Base-by-base conservation (phyloP, 2,329 filamentous ascomycete species). In the Apiospora arundinis region DNA sequence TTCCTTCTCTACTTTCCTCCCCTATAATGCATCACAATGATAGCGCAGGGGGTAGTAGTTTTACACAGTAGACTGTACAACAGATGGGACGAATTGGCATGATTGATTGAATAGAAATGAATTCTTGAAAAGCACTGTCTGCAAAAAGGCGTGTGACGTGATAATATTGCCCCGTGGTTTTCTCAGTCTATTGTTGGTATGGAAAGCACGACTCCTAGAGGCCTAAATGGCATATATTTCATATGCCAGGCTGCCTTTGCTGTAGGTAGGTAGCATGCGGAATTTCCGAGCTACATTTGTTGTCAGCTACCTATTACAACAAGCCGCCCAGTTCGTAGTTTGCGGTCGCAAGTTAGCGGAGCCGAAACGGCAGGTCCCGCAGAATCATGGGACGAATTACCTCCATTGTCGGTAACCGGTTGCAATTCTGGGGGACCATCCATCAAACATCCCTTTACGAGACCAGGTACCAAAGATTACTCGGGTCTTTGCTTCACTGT, bases 1-100 rank as follows among this genome's bases (percentile, higher is more conserved):
- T 67, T 56, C 46, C 67, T 49, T 37, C 46, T 69, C 67, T 69
- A 70, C 72, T 68, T 52, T 67, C 45, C 67, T 75, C 70, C 71
- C 72, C 72, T 71, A 73, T 76, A 74, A 74, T 73, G 76, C 75
- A 75, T 76, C 71, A 70, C 70, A 71, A 71, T 72, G 72, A 72
- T 46, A 70, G 69, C 45, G 52, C 25, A 70, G 69, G 72, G 70
- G 70, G 21, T 65, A 74, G 73, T 72, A 73, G 73, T 75, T 60
- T 60, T 71, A 72, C 72, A 71, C 72, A 72, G 76, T 76, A 76
- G 74, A 77, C 76, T 78, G 76, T 77, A 78, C 73, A 77, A 77
- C 76, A 77, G 75, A 71, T 68, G 72, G 72, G 73, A 76, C 69
- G 72, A 76, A 70, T 74, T 70, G 74, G 74, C 75, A 78, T 75